Evolutionary conservation across 768 basidiomycete species (phyloP).

Genomic region (Psilocybe cyanescens): DNA sequence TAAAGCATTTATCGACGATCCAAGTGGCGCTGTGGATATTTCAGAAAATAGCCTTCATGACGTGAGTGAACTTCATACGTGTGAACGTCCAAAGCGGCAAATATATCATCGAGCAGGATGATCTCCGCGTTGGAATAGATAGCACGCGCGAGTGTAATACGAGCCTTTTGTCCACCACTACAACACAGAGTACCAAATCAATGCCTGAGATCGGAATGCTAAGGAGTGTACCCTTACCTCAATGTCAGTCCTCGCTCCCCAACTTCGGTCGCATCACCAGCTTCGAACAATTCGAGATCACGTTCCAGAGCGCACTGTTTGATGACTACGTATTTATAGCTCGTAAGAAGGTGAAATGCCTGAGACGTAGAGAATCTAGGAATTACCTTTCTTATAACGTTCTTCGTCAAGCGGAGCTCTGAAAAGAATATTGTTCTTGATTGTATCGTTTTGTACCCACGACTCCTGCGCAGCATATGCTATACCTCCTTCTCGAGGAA

Average conservation of each 20-base stretch:
- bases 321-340: not conserved
- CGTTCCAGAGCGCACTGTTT: conserved; percentile 75
- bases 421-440: conserved; percentile 80
- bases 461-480: conserved; percentile 83
- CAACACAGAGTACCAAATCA: not conserved
- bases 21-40: conserved; percentile 74
- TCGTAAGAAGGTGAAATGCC: not conserved
- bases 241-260: conserved; percentile 13
- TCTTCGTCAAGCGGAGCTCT: conserved; percentile 73
- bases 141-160: conserved; percentile 48
- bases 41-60: conserved; percentile 24
- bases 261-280: conserved; percentile 13
- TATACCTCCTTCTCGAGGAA: conserved; percentile 68
- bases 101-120: conserved; percentile 73
- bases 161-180: conserved; percentile 34
- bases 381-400: conserved; percentile 62
- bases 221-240: not conserved
- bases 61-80: conserved; percentile 22
- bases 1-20: conserved; percentile 75
- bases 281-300: conserved; percentile 38
- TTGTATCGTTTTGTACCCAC: conserved; percentile 82
- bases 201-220: not conserved
- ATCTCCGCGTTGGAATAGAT: conserved; percentile 55
- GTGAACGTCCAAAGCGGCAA: conserved; percentile 58
- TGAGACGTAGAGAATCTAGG: not conserved